Base-by-base conservation (phyloP, 345 rosid genomes). In the Eucalyptus regnans region DNA sequence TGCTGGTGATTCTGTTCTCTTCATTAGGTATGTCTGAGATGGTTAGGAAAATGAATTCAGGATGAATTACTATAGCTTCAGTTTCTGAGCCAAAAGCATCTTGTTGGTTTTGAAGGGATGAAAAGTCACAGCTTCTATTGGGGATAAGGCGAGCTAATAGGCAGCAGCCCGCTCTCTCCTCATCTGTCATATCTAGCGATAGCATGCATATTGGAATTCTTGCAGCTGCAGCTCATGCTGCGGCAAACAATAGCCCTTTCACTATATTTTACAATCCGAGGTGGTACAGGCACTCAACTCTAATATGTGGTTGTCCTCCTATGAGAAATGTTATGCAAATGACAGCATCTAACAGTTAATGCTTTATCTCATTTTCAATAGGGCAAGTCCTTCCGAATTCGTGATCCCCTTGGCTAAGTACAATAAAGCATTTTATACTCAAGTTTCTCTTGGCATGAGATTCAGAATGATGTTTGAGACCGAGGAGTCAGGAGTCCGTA, bases 141-240 rank as follows among this genome's bases (percentile, higher is more conserved):
- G 99, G 99, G 58, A 94, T 95, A 93, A 93, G 97, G 91, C 97
- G 92, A 66, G 98, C 99, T 48, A 96, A 95, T 91, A 93, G 98
- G 89, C 99, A 95, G 92, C 99, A 97, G 85, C 94, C 99, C 37
- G 95, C 99, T 37, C 96, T 98, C 58, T 95, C 99, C 52, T 98
- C 99, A 12, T 98, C 99, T 52, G 98, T 98, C 87, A 94, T 98
- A 92, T 96, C 99, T 62, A 98, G 99, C 86, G 99, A 98, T 86
- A 98, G 99, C 92, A 98, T 98, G 99, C 99, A 98, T 88, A 98
- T 98, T 22, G 99, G 99, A 86, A 95, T 98, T 90, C 99, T 98
- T 90, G 99, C 99, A 86, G 99, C 99, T 86, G 99, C 99, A 49
- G 99, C 99, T 92, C 99, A 98, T 93, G 99, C 99, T 20, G 98